Base-by-base conservation (phyloP, 345 rosid species). In the Gossypium sturtianum region DNA sequence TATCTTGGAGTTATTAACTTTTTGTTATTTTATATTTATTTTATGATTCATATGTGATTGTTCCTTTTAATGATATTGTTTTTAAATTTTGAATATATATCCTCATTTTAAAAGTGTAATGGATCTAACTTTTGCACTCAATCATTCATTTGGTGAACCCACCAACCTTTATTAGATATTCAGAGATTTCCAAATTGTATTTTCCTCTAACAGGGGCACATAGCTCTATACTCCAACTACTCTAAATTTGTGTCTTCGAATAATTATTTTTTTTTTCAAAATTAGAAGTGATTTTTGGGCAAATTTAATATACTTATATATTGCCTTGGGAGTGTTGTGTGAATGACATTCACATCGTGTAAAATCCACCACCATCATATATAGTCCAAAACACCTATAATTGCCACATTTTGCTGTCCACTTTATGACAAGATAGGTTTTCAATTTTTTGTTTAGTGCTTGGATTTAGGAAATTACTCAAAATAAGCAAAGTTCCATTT, bases 131-230 rank as follows among this genome's bases (percentile, higher is more conserved):
- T 34, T 34, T 34, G 1, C 41, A 0, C 7, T 34, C 1, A 34
- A 34, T 34, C 0, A 34, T 34, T 34, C 1, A 4, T 34, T 34
- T 4, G 38, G 7, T 4, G 7, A 1, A 70, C 80, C 80, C 80
- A 74, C 85, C 17, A 62, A 73, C 53, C 38, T 56, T 75, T 79
- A 44, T 82, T 79, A 80, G 77, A 61, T 4, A 38, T 38, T 38
- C 38, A 38, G 48, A 38, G 23, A 29, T 44, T 66, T 27, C 56
- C 34, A 68, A 74, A 73, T 20, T 63, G 66, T 73, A 47, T 20
- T 79, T 70, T 65, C 73, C 65, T 51, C 59, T 29, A 51, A 65
- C 47, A 65, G 69, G 73, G 64, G 44, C 76, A 19, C 13, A n/a
- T 23, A 74, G 29, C 45, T 68, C 16, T 16, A 9, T 62, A 1